Evolutionary conservation across 257 asterid species (phyloP).

Genomic region (Nicotiana tabacum): DNA sequence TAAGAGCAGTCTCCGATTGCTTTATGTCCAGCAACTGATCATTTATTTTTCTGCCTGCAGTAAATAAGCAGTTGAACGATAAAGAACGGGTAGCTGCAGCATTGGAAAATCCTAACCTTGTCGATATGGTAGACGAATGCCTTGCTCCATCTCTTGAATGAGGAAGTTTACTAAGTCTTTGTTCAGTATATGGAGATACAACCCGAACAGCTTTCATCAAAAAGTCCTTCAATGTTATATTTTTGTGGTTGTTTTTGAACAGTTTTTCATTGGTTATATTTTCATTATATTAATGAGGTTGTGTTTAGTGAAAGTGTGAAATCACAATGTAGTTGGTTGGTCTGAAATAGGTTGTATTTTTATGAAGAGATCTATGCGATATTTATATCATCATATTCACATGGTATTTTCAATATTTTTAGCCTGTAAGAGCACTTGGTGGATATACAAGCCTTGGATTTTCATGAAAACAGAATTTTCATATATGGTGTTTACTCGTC

Average conservation of each 20-base stretch:
- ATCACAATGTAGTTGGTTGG: not conserved
- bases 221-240: not conserved
- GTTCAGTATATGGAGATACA: not conserved
- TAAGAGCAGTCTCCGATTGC: not conserved
- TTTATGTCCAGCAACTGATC: not conserved
- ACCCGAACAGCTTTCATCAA: not conserved
- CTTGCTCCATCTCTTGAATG: constrained; percentile 66
- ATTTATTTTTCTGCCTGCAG: constrained; percentile 34
- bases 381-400: not conserved
- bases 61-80: constrained; percentile 90
- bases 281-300: not conserved
- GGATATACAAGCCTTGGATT: too few relatives aligned
- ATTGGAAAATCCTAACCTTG: constrained; percentile 76
- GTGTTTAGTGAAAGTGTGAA: not conserved
- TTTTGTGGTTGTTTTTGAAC: not conserved
- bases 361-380: not conserved
- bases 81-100: constrained; percentile 97
- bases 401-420: not conserved
- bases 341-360: not conserved
- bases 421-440: too few relatives aligned
- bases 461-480: too few relatives aligned
- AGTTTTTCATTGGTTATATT: not conserved
- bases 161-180: constrained; percentile 4
- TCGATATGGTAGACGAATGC: constrained; percentile 79
- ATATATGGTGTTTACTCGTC: too few relatives aligned